Conservation (phyloP, 306 rosid genomes). For the Sindora glabra region DNA sequence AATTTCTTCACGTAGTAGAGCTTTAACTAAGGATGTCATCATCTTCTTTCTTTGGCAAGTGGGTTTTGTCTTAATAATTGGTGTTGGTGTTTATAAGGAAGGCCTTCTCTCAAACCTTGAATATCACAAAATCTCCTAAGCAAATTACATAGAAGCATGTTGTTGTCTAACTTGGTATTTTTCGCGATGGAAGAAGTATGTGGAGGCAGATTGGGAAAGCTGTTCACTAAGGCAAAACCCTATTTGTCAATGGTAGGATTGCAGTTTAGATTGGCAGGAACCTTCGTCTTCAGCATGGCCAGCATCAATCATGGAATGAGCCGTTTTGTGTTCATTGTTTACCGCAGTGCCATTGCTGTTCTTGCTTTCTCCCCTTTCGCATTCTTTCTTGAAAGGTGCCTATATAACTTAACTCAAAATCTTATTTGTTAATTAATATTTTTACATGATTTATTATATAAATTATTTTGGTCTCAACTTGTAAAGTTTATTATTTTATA, state of each 20-base stretch:
- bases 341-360: slow-evolving; percentile 56
- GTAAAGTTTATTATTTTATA: too few species aligned
- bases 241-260: slow-evolving; percentile 44
- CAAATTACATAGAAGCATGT: not conserved
- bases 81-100: slow-evolving; percentile 20
- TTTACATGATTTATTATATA: too few species aligned
- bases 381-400: slow-evolving; percentile 49
- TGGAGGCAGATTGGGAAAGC: not conserved
- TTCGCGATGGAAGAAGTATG: slow-evolving; percentile 8
- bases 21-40: not conserved
- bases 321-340: slow-evolving; percentile 57
- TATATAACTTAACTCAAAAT: not conserved
- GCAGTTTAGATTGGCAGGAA: slow-evolving; percentile 62
- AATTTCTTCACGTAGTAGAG: too few species aligned
- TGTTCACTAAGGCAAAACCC: slow-evolving; percentile 41
- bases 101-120: not conserved
- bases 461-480: too few species aligned
- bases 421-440: too few species aligned
- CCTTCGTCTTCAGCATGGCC: slow-evolving; percentile 36
- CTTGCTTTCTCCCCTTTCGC: slow-evolving; percentile 59
- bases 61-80: slow-evolving; percentile 10
- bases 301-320: slow-evolving; percentile 55
- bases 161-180: not conserved
- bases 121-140: not conserved
- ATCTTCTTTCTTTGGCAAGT: not conserved